A percentile compares a stretch with the other conserved stretches of the same genome.
These are phyloP conservation scores for Dryas alaskensis DNA, from an alignment of 306 rosid species.

Conservation along the genomic window DNA sequence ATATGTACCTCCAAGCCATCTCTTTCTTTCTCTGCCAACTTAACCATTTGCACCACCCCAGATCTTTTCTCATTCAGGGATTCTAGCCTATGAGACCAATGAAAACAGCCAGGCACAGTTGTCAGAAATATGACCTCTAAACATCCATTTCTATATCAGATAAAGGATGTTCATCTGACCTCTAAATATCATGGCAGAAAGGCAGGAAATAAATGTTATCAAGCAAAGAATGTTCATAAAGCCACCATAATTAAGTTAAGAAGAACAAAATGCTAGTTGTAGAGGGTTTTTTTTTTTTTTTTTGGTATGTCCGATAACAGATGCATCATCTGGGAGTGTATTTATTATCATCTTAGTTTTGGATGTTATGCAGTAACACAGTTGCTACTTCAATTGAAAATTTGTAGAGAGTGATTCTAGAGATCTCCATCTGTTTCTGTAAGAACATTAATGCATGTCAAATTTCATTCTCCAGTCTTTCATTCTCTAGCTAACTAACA, in stretches of 20 bases:
- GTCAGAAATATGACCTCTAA: background rate
- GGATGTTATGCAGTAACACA: background rate
- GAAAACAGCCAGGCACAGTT: constrained; percentile 5
- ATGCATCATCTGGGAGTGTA: background rate
- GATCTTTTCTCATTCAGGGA: constrained; percentile 81
- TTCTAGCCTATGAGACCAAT: constrained; percentile 65
- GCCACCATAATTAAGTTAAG: background rate
- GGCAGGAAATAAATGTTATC: background rate
- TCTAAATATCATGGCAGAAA: background rate
- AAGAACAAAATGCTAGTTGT: background rate
- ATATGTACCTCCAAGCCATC: constrained; percentile 78
- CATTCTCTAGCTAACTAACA: background rate
- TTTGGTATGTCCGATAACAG: background rate
- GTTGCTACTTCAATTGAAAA: background rate
- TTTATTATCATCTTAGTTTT: background rate
- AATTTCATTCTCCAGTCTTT: background rate
- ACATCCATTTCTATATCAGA: background rate
- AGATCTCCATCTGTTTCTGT: background rate
- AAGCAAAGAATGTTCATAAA: background rate
- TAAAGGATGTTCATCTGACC: background rate
- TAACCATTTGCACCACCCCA: constrained; percentile 96
- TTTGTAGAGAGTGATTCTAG: background rate
- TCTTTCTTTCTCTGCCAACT: constrained; percentile 96
- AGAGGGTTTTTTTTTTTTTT: background rate
- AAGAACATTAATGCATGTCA: background rate